Evolutionary conservation across 2,329 filamentous ascomycete genomes (phyloP), one percentile per base, ranked within the genome.

Genomic region (Trichoderma semiorbis): DNA sequence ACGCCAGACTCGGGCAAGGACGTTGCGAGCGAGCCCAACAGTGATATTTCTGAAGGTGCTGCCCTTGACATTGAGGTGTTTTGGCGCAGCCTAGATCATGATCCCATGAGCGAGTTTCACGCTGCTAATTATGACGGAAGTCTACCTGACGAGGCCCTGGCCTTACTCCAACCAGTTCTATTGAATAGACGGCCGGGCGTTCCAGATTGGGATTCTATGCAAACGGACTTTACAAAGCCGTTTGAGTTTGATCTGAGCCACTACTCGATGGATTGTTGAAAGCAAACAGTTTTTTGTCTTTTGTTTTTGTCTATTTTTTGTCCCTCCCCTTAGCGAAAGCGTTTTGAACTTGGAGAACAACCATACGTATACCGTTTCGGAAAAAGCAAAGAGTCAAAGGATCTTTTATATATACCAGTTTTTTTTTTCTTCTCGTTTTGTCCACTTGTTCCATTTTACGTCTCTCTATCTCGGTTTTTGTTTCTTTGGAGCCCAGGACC

Each of bases 1-100:
- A 91, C 89, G 8, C 89, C 89, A 0, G 89, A 90, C 74, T 91
- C 89, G 2, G 88, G 84, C 78, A 89, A 90, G 78, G 88, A 91
- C 71, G 85, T 86, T 5, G 79, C 82, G 10, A 90, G 89, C 53
- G 89, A 91, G 75, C 87, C 88, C 11, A 90, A 86, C 73, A 90
- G 88, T 76, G 89, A 91, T 74, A 86, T 90, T 21, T 85, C 87
- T 3, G 89, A 91, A 71, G 83, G 83, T 6, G 83, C 85, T 4
- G 78, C 81, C 18, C 81, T 89, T 16, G 88, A 90, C 57, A 85
- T 90, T 64, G 86, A 85, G 36, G 77, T 87, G 32, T 80, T 82
- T 61, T 90, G 86, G 85, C 81, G 82, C 58, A 81, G 83, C 12
- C 81, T 88, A n/a, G 85, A 86, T 60, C 78, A 80, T 3, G 85